phyloP scores from a whole-genome alignment of 805 yeast genomes.

The Metschnikowia borealis region DNA sequence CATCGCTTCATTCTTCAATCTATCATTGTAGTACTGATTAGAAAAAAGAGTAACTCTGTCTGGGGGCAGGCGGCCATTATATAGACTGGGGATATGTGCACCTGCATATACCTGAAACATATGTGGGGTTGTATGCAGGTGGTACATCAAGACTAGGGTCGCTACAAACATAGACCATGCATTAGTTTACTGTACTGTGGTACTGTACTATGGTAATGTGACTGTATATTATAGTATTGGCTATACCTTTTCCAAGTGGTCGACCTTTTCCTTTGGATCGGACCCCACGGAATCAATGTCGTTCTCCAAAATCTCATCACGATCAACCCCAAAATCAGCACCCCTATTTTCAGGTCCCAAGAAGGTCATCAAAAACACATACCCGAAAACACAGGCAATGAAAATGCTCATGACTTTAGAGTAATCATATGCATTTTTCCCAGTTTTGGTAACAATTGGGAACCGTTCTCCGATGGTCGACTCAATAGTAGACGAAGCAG shows the following conservation, averaged over 20 bases:
- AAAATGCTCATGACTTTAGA: slow-evolving; percentile 70
- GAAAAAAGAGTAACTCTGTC: too few species aligned
- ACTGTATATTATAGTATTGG: too few species aligned
- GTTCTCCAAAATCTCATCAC: slow-evolving; percentile 13
- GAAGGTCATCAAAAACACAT: slow-evolving; percentile 43
- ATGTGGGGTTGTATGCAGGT: too few species aligned
- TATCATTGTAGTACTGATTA: too few species aligned
- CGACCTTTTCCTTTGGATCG: slow-evolving; percentile 9
- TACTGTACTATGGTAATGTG: too few species aligned
- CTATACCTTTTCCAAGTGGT: neutral
- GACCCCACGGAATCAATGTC: slow-evolving; percentile 32
- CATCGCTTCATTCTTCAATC: too few species aligned
- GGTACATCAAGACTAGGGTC: too few species aligned
- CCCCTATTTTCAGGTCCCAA: slow-evolving; percentile 53
- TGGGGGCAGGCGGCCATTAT: too few species aligned
- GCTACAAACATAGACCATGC: too few species aligned
- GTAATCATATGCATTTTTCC: slow-evolving; percentile 43
- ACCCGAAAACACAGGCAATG: slow-evolving; percentile 61
- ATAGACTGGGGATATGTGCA: too few species aligned
- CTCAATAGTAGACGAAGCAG: slow-evolving; percentile 70
- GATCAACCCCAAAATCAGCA: slow-evolving; percentile 16
- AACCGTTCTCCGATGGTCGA: slow-evolving; percentile 56
- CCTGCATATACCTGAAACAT: too few species aligned
- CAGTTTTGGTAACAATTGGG: slow-evolving; percentile 39
- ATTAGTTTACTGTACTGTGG: too few species aligned